phyloP scores from a whole-genome alignment of 495 filamentous ascomycete species.

The Neurospora sp. region DNA sequence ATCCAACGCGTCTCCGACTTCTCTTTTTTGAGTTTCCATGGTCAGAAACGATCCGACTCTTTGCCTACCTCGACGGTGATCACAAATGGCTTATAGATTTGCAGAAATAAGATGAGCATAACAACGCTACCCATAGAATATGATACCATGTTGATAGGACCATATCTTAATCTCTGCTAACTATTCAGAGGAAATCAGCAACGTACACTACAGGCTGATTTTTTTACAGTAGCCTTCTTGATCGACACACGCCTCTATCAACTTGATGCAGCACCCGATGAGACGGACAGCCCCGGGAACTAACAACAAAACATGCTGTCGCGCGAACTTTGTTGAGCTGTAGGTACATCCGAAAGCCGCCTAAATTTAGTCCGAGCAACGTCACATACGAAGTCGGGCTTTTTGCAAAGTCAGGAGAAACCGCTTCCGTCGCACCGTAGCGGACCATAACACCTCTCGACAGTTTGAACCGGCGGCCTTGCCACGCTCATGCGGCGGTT shows the following conservation, averaged over 20 bases:
- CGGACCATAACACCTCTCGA: not conserved
- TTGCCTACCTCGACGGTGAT: not conserved
- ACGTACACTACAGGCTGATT: not conserved
- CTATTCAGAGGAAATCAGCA: not conserved
- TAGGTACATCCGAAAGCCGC: conserved; percentile 1
- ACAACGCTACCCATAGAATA: not conserved
- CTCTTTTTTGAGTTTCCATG: not conserved
- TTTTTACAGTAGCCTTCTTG: conserved; percentile 1
- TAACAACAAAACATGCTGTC: not conserved
- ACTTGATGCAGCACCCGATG: not conserved
- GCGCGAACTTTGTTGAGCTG: conserved; percentile 12
- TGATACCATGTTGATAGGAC: not conserved
- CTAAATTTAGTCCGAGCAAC: conserved; percentile 25
- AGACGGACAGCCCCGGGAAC: not conserved
- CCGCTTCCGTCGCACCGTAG: not conserved
- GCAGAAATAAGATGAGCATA: not conserved
- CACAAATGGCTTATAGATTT: conserved; percentile 1
- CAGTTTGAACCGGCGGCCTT: not conserved
- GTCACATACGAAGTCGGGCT: conserved; percentile 12
- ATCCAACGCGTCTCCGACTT: not conserved
- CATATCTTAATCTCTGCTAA: not conserved
- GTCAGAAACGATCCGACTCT: not conserved
- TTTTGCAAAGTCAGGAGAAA: conserved; percentile 4
- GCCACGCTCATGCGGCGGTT: not conserved
- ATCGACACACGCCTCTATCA: conserved; percentile 7